Evolutionary conservation across 257 asterid species (phyloP), one percentile per base, ranked within the genome.

Genomic region (Nemophila menziesii): DNA sequence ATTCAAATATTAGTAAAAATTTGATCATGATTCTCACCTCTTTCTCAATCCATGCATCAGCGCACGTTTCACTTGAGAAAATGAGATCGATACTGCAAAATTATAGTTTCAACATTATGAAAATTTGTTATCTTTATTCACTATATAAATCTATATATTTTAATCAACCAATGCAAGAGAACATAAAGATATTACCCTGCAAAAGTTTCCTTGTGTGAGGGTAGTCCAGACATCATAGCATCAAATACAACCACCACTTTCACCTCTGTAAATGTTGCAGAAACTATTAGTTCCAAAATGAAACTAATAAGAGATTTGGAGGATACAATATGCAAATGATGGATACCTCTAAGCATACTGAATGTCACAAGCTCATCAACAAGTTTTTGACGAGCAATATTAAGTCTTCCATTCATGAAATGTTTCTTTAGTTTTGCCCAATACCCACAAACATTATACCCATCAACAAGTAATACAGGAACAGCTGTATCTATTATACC

Each of bases 1-100:
- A 40, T n/a, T 6, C 45, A 16, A 23, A 40, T 40, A 40, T 16
- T n/a, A 1, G 8, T 15, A 19, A 8, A 11, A 41, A 15, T 22
- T 16, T 41, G 45, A 7, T 40, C 15, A 8, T 41, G 36, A 8
- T 22, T 22, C 46, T 41, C 46, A 89, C 98, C 95, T 89, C 98
- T 72, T 84, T 84, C 80, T 89, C 98, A 44, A 89, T 89, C 95
- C 98, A 89, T 57, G 94, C 71, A 74, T 89, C 98, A 17, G 95
- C 97, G 52, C 86, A 80, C 54, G 95, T 80, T 73, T 84, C 94
- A 46, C 70, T 59, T 23, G 96, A 69, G 72, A 24, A 89, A 42
- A 89, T 77, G 20, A 84, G 39, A 69, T 89, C 98, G 47, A 89
- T 53, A 33, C 98, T 89, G 80, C 73, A 75, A 52, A 51, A 60